Conservation (phyloP, 1,284 basidiomycete genomes). For the Cryptococcus sp. region DNA sequence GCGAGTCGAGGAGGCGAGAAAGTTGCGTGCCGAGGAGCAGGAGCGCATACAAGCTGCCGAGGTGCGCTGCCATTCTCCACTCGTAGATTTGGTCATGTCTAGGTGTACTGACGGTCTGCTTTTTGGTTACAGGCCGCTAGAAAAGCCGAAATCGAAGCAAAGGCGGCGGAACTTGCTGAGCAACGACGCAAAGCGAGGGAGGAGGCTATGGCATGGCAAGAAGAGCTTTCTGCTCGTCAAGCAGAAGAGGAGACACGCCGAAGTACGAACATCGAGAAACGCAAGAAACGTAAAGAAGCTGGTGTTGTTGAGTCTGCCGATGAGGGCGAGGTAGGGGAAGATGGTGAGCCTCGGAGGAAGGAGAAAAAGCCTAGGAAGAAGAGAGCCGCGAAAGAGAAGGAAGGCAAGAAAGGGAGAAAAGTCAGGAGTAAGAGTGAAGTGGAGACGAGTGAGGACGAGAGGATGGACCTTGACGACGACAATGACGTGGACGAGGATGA, state of each 20-base stretch:
- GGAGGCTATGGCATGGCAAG: slow-evolving; percentile 63
- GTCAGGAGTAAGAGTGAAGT: slow-evolving; percentile 36
- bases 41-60: slow-evolving; percentile 49
- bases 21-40: slow-evolving; percentile 49
- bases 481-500: slow-evolving; percentile 26
- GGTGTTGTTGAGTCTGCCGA: slow-evolving; percentile 38
- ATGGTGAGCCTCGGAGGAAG: slow-evolving; percentile 21
- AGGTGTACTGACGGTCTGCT: slow-evolving; percentile 62
- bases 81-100: slow-evolving; percentile 32
- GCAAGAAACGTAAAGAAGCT: slow-evolving; percentile 45
- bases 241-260: slow-evolving; percentile 53
- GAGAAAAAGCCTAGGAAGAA: slow-evolving; percentile 34
- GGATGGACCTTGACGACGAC: slow-evolving; percentile 22
- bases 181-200: slow-evolving; percentile 73
- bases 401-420: slow-evolving; percentile 28
- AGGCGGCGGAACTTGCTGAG: slow-evolving; percentile 71
- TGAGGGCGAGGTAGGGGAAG: slow-evolving; percentile 23
- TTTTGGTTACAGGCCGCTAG: slow-evolving; percentile 44
- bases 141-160: slow-evolving; percentile 55
- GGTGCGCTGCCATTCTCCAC: slow-evolving; percentile 20
- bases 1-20: slow-evolving; percentile 69
- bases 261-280: slow-evolving; percentile 39
- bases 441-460: slow-evolving; percentile 32
- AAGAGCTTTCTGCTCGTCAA: slow-evolving; percentile 49
- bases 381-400: slow-evolving; percentile 27